A percentile compares a stretch with the other conserved stretches of the same genome.
These are phyloP conservation scores for Geranomyces michiganensis DNA, from an alignment of 192 early-diverging fungal genomes.

Conservation along the genomic window DNA sequence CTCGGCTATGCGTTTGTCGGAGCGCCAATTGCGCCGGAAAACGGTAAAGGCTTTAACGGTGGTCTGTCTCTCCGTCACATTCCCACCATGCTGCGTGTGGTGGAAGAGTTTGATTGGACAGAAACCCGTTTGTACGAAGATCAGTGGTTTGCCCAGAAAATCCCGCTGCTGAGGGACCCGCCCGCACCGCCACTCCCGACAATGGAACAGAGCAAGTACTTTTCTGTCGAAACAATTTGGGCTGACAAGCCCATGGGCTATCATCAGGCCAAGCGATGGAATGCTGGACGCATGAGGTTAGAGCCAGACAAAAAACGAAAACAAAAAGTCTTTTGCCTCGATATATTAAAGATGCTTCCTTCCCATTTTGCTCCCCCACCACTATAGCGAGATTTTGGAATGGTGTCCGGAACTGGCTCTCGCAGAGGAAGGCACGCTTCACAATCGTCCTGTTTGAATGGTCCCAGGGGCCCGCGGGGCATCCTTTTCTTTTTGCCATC, in stretches of 20 bases:
- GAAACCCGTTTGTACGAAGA: neutral
- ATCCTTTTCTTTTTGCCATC: too few relatives aligned
- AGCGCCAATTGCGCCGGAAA: neutral
- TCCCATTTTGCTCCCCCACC: neutral
- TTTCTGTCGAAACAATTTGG: constrained; percentile 15
- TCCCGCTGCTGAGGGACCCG: neutral
- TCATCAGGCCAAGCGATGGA: constrained; percentile 11
- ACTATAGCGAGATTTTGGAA: neutral
- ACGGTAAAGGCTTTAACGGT: constrained; percentile 8
- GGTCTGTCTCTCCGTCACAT: constrained; percentile 14
- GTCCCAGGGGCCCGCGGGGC: too few relatives aligned
- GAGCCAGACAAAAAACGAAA: too few relatives aligned
- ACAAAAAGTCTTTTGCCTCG: too few relatives aligned
- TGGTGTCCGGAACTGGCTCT: neutral
- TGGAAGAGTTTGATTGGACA: neutral
- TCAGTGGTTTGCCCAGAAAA: neutral
- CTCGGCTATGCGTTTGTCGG: constrained; percentile 5
- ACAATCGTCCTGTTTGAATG: neutral
- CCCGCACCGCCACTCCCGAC: neutral
- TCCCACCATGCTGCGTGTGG: neutral
- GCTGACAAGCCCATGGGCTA: constrained; percentile 4
- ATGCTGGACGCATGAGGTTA: neutral
- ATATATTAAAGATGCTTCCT: too few relatives aligned
- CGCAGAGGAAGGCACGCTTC: constrained; percentile 1
- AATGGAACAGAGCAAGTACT: neutral